A percentile compares a stretch with the other conserved stretches of the same genome.
These are phyloP conservation scores for Solanum hybrid DNA, from an alignment of 305 asterid species.

Conservation along the genomic window DNA sequence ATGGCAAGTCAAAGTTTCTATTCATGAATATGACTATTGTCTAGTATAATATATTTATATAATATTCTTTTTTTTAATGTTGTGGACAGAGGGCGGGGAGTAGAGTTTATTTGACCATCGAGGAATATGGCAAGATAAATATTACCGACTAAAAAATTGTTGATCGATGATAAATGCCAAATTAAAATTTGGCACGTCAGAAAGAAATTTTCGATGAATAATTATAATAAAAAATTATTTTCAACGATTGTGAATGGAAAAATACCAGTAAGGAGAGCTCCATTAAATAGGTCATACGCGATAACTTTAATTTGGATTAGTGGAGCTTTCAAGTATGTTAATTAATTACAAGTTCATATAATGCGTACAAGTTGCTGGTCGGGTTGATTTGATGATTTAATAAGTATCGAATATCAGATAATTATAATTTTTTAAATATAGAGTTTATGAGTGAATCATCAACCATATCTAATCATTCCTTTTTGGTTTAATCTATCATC, in stretches of 20 bases:
- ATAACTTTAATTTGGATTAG: neutral
- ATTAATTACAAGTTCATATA: neutral
- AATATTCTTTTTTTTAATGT: neutral
- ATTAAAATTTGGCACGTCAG: neutral
- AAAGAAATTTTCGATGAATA: neutral
- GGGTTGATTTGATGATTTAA: neutral
- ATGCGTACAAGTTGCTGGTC: neutral
- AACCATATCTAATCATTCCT: neutral
- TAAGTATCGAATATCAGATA: neutral
- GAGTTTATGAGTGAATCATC: neutral
- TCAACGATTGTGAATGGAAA: neutral
- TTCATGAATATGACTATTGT: neutral
- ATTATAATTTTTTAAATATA: neutral
- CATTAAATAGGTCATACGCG: neutral
- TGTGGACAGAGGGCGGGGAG: neutral
- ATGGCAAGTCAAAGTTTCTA: neutral
- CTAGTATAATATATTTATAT: neutral
- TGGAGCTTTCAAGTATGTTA: neutral
- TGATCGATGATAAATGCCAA: fast-evolving
- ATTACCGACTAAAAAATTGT: neutral
- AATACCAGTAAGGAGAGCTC: neutral
- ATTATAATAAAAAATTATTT: neutral
- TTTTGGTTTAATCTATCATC: neutral
- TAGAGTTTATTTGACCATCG: neutral
- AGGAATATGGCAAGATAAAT: neutral